phyloP scores from a whole-genome alignment of 2,329 filamentous ascomycete genomes.

The Westerdykella sp. region DNA sequence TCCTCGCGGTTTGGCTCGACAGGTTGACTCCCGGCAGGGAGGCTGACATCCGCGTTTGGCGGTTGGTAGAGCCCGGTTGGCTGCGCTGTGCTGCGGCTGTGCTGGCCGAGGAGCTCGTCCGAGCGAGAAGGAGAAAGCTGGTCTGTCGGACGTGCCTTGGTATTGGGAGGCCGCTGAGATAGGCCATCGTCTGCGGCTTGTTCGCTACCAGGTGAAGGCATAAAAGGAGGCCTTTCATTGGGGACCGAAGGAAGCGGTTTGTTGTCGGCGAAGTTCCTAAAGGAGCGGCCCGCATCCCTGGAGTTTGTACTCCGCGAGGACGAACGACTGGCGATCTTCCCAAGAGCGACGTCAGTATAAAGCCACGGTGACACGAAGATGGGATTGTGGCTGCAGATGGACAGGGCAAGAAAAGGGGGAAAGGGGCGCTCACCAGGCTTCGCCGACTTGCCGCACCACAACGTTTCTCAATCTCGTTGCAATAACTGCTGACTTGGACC shows the following conservation, averaged over 20 bases:
- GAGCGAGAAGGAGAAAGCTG: too few relatives aligned
- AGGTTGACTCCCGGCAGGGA: background rate
- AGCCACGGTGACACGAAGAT: conserved; percentile 9
- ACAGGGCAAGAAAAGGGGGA: conserved; percentile 1
- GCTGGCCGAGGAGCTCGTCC: too few relatives aligned
- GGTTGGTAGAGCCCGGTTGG: too few relatives aligned
- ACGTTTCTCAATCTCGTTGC: conserved; percentile 78
- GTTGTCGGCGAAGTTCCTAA: conserved; percentile 30
- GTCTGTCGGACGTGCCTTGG: background rate
- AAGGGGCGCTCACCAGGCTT: conserved; percentile 55
- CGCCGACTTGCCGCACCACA: conserved; percentile 77
- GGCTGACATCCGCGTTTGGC: background rate
- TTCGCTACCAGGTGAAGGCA: conserved; percentile 12
- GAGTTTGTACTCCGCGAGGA: conserved; percentile 34
- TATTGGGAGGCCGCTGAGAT: background rate
- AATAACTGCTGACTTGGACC: conserved; percentile 66
- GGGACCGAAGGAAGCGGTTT: conserved; percentile 33
- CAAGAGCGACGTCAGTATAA: conserved; percentile 4
- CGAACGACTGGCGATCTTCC: conserved; percentile 33
- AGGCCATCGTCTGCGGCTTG: background rate
- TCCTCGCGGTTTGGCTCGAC: background rate
- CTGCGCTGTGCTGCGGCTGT: too few relatives aligned
- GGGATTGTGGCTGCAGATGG: conserved; percentile 4
- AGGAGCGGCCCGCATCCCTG: conserved; percentile 26
- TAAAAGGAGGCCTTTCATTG: conserved; percentile 23